Conservation (phyloP, 2,329 filamentous ascomycete species). For the Aspergillus tanneri region DNA sequence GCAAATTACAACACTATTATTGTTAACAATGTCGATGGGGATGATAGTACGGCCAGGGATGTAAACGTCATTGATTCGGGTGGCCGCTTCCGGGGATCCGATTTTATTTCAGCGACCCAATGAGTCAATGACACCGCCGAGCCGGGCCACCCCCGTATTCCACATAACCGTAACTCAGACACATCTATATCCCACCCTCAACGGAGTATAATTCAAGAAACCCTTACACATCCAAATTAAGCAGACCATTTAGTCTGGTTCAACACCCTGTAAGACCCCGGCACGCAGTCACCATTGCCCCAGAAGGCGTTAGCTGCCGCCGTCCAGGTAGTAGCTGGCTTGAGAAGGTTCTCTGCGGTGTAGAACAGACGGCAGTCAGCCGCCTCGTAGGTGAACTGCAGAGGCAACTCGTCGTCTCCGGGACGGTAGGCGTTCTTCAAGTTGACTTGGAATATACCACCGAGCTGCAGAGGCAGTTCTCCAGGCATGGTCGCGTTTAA, state of each 20-base stretch:
- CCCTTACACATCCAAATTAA: constrained; percentile 15
- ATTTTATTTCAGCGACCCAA: too few species aligned
- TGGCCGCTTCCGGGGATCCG: too few species aligned
- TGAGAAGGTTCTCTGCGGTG: constrained; percentile 53
- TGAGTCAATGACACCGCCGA: too few species aligned
- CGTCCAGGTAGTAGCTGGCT: constrained; percentile 56
- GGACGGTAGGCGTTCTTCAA: constrained; percentile 47
- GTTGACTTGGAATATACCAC: constrained; percentile 36
- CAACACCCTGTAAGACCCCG: not conserved
- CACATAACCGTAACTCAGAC: too few species aligned
- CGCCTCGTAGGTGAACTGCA: constrained; percentile 62
- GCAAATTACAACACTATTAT: too few species aligned
- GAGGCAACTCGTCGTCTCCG: constrained; percentile 46
- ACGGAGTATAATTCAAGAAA: too few species aligned
- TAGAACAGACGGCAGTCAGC: constrained; percentile 63
- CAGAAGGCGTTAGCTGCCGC: constrained; percentile 34
- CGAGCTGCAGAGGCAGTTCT: constrained; percentile 17
- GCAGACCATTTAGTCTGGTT: not conserved
- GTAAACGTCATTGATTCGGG: too few species aligned
- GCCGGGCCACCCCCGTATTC: too few species aligned
- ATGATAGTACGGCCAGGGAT: too few species aligned
- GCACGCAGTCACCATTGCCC: constrained; percentile 3
- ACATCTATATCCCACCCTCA: too few species aligned
- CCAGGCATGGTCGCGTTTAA: constrained; percentile 11
- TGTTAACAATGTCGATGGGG: too few species aligned